Percentiles rank a stretch among this genome's conserved stretches.
Conservation (phyloP, 345 rosid species). For the Citrus inodora region DNA sequence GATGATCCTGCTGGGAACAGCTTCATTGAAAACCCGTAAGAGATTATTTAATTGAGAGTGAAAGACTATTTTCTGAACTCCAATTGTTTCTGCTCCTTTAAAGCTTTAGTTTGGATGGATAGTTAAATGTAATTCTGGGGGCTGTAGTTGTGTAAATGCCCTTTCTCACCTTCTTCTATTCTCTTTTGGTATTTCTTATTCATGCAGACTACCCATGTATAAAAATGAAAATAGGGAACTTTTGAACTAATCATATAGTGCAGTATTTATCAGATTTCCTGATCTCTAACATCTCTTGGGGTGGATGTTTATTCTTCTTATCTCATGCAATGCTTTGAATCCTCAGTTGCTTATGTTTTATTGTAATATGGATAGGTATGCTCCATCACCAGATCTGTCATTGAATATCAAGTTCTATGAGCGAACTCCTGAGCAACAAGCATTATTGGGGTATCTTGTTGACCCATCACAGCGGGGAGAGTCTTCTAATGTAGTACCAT, state of each 20-base stretch:
- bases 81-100: background rate
- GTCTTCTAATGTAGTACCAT: conserved; percentile 28
- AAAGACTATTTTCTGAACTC: background rate
- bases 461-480: conserved; percentile 48
- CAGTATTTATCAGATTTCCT: background rate
- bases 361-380: conserved; percentile 42
- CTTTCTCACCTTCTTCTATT: background rate
- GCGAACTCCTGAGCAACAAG: conserved; percentile 85
- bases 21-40: conserved; percentile 96
- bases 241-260: background rate
- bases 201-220: background rate
- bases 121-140: conserved; percentile 3
- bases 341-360: background rate
- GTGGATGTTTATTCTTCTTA: background rate
- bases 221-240: background rate
- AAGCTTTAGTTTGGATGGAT: background rate
- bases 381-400: conserved; percentile 82
- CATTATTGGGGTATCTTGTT: conserved; percentile 63
- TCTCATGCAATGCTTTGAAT: background rate
- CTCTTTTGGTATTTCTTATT: background rate
- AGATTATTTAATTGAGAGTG: background rate
- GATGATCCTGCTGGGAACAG: conserved; percentile 97
- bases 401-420: conserved; percentile 75
- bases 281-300: background rate
- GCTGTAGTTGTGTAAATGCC: background rate